Evolutionary conservation across 345 rosid genomes (phyloP).

Genomic region (Abelmoschus esculentus): DNA sequence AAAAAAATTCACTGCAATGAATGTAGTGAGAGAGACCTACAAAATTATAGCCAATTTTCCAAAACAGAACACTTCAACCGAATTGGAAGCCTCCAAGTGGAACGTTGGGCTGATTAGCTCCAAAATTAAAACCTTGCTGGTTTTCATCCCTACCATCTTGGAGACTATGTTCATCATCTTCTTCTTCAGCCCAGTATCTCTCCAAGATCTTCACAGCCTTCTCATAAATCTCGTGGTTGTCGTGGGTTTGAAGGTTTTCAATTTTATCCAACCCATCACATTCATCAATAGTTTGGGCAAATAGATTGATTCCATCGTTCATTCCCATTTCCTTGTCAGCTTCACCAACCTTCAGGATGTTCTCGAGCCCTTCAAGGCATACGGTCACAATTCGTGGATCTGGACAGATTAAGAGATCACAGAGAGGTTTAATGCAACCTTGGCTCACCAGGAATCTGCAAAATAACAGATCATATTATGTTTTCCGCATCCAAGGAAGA

Average conservation of each 20-base stretch:
- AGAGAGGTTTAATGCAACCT: conserved; percentile 79
- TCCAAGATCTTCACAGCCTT: conserved; percentile 77
- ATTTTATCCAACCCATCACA: conserved; percentile 69
- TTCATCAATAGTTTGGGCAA: conserved; percentile 63
- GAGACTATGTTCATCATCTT: conserved; percentile 39
- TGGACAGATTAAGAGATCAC: conserved; percentile 69
- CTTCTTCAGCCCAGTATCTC: conserved; percentile 76
- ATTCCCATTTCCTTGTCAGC: conserved; percentile 64
- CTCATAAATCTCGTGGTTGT: conserved; percentile 78
- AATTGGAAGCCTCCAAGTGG: conserved; percentile 75
- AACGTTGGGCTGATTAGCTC: conserved; percentile 38
- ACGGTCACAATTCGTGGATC: conserved; percentile 82
- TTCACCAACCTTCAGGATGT: conserved; percentile 77
- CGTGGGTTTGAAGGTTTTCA: conserved; percentile 70
- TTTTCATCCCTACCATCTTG: conserved; percentile 31
- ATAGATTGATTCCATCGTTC: conserved; percentile 46
- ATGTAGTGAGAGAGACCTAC: not conserved
- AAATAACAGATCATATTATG: conserved; percentile 8
- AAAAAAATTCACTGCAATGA: not conserved
- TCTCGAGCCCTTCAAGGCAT: conserved; percentile 80
- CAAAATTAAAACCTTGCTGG: conserved; percentile 45
- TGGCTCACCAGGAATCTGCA: conserved; percentile 60
- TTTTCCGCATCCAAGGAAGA: not conserved
- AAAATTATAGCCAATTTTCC: conserved; percentile 6
- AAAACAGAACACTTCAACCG: conserved; percentile 26